Base-by-base conservation (phyloP, 2,329 filamentous ascomycete genomes). In the Talaromyces sp. region DNA sequence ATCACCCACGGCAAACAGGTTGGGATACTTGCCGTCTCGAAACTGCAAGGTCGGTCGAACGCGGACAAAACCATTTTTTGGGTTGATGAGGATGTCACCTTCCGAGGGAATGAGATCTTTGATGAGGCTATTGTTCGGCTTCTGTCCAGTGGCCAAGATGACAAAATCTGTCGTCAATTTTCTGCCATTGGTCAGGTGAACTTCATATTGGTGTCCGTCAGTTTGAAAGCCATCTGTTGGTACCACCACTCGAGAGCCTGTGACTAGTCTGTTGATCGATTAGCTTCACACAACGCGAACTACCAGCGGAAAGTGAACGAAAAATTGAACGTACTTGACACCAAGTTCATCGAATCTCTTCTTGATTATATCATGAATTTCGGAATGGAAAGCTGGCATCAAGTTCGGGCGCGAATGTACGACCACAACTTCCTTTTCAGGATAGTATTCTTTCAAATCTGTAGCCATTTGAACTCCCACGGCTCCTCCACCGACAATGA, bases 381-480 rank as follows among this genome's bases (percentile, higher is more conserved):
- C 61, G 19, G 64, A 61, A 51, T 77, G 75, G 63, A 76, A 77
- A 22, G 69, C 72, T 2, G 75, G 74, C 75, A 77, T 77, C 19
- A 77, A 65, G 63, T 73, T 72, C 0, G 72, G 68, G 7, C 83
- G 73, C 1, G 82, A 84, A 67, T 84, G 82, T 2, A 85, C 73
- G 8, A 85, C 70, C 0, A 78, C 80, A 3, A 85, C 77, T 2
- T 76, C 72, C 66, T 84, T 85, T 3, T 78, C 75, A 0, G 81
- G 81, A 65, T 81, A 83, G 11, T 77, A 73, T 54, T 80, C 78
- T 68, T 82, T 84, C 63, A 83, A 74, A 66, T 85, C 83, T 0
- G 80, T 78, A 0, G 82, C 82, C 72, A 84, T 78, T 69, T 85
- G 80, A 2, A 84, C 79, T 0, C 83, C 82, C 0, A 84, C 82